These are phyloP conservation scores for Phytophthora brassicae DNA, from an alignment of 352 stramenopile genomes.

Conservation along the genomic window DNA sequence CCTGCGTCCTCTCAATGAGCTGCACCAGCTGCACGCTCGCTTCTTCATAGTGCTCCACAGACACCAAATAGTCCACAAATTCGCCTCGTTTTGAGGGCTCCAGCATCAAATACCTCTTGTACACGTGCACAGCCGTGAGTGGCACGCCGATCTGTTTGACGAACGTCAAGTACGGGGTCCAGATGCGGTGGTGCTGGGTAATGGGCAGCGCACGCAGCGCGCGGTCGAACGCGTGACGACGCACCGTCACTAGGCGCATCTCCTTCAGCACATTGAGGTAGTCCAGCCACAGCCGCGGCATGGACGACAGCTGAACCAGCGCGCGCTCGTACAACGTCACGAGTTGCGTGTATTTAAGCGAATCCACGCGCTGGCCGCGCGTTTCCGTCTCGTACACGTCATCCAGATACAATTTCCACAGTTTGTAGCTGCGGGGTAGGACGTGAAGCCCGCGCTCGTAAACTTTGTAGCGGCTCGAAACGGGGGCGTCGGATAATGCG, in stretches of 20 bases:
- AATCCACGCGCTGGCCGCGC: slow-evolving; percentile 71
- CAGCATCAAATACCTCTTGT: slow-evolving; percentile 86
- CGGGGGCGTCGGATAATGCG: slow-evolving; percentile 29
- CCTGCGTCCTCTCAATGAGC: slow-evolving; percentile 67
- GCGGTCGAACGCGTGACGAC: slow-evolving; percentile 93
- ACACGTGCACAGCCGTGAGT: slow-evolving; percentile 84
- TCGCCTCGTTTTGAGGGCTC: slow-evolving; percentile 72
- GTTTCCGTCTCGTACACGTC: slow-evolving; percentile 61
- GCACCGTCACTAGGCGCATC: slow-evolving; percentile 74
- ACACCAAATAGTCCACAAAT: slow-evolving; percentile 80
- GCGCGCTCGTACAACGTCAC: slow-evolving; percentile 84
- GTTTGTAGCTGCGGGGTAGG: slow-evolving; percentile 94
- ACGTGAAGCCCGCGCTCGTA: slow-evolving; percentile 88
- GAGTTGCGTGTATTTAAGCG: slow-evolving; percentile 39
- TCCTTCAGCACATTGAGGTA: slow-evolving; percentile 82
- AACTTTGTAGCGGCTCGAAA: slow-evolving; percentile 45
- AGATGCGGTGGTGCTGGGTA: slow-evolving; percentile 98
- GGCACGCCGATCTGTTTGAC: slow-evolving; percentile 77
- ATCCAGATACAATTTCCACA: slow-evolving; percentile 91
- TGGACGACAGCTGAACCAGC: slow-evolving; percentile 93
- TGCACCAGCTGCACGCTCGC: slow-evolving; percentile 83
- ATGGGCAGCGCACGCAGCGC: slow-evolving; percentile 95
- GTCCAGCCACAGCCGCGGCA: slow-evolving; percentile 96
- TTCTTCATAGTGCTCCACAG: slow-evolving; percentile 74
- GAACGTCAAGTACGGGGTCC: slow-evolving; percentile 92